Conservation (phyloP, 208 protist species). For the Trypanosoma lewisi region DNA sequence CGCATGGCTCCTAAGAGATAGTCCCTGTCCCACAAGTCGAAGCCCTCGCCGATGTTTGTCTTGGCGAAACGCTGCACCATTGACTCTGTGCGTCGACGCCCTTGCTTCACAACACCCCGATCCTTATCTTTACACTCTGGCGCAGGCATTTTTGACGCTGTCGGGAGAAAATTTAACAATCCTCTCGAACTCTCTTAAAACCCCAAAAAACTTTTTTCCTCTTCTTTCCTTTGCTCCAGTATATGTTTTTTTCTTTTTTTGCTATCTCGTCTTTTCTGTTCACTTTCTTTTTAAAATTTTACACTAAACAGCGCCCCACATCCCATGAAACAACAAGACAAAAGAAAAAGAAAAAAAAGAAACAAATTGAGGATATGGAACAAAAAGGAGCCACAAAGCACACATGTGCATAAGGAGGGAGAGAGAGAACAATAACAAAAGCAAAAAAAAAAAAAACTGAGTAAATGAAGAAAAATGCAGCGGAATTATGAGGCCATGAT, state of each 20-base stretch:
- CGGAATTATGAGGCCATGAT: too few species aligned
- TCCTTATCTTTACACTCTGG: conserved; percentile 5
- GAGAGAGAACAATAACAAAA: too few species aligned
- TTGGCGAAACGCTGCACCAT: conserved; percentile 84
- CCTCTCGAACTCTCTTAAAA: not conserved
- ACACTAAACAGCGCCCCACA: too few species aligned
- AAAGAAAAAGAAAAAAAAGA: conserved; percentile 8
- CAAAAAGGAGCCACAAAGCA: not conserved
- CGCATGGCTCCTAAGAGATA: conserved; percentile 86
- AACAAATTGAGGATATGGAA: conserved; percentile 2
- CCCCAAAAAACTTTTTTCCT: not conserved
- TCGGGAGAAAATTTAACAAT: not conserved
- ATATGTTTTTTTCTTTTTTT: not conserved
- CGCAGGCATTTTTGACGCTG: not conserved
- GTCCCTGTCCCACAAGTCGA: conserved; percentile 85
- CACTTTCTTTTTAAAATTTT: too few species aligned
- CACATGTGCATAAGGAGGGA: too few species aligned
- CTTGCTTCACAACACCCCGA: conserved; percentile 49
- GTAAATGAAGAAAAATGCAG: too few species aligned
- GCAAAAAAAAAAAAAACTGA: too few species aligned
- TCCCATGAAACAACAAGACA: not conserved
- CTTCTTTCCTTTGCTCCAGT: not conserved
- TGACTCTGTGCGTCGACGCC: conserved; percentile 81
- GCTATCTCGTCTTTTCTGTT: not conserved
- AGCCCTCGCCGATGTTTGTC: conserved; percentile 86